Base-by-base conservation (phyloP, 768 basidiomycete genomes). In the Macrolepiota albuminosa region DNA sequence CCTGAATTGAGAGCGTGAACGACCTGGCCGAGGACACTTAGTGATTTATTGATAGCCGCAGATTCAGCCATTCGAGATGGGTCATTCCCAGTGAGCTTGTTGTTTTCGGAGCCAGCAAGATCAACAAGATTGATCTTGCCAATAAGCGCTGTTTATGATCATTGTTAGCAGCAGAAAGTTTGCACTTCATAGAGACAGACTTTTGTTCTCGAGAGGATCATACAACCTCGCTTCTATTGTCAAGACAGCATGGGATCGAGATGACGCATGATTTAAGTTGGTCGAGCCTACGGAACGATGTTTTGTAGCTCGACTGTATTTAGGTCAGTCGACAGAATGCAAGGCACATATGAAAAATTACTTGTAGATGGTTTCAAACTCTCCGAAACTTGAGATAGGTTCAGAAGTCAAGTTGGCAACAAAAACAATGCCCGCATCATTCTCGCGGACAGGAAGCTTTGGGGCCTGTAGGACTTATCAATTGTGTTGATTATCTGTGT, bases 51-150 rank as follows among this genome's bases (percentile, higher is more conserved):
- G 70, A 96, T 96, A 18, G 93, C 92, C 2, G 89, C 75, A 4
- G 89, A 90, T 73, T 96, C 94, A 2, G 87, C 84, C 88, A 95
- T 93, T 2, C 94, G 85, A n/a, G 83, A 85, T 1, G 85, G 76
- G 68, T 95, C 89, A 64, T 94, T 95, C 5, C 93, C 93, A 4
- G 94, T 94, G 31, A 89, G 78, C 79, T 91, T 95, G 71, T 94
- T 95, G 67, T 94, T 94, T 74, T 95, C 93, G 0, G 90, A 93
- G 31, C 93, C 93, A 18, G 93, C 93, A 31, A 95, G 81, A 73
- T 95, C 93, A 11, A 94, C 91, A 9, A 95, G 81, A 63, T 91
- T 91, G 57, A 94, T 87, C 70, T 89, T 91, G 10, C 91, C 92
- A 2, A 78, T 81, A 52, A 87, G 69, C 46, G 81, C 91, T 91